phyloP scores from a whole-genome alignment of 148 eudicot genomes.

The Beta vulgaris region DNA sequence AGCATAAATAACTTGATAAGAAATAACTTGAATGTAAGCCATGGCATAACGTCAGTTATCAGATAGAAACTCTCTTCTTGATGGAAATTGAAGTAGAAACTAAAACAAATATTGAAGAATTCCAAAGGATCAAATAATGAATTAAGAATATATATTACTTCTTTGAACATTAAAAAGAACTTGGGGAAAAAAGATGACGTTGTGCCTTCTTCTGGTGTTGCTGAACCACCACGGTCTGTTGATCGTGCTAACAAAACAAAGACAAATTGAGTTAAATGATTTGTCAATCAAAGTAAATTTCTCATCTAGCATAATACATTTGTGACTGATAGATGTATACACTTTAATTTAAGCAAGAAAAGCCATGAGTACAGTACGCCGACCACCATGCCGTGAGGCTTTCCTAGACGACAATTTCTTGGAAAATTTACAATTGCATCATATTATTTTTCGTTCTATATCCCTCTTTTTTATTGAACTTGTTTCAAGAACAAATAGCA shows the following conservation, averaged over 20 bases:
- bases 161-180: background rate
- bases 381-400: too few relatives aligned
- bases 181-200: background rate
- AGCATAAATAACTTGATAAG: too few relatives aligned
- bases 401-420: background rate
- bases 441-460: background rate
- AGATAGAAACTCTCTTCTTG: too few relatives aligned
- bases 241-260: background rate
- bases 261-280: background rate
- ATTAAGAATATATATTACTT: too few relatives aligned
- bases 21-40: too few relatives aligned
- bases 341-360: background rate
- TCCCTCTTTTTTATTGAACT: too few relatives aligned
- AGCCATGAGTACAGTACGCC: background rate
- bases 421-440: background rate
- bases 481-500: background rate
- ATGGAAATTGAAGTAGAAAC: too few relatives aligned
- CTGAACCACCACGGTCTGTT: background rate
- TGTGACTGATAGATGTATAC: background rate
- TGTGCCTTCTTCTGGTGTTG: background rate
- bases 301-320: background rate
- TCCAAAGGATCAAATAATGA: too few relatives aligned
- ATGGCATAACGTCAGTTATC: too few relatives aligned
- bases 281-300: background rate
- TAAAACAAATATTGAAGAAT: too few relatives aligned